phyloP scores from a whole-genome alignment of 371 early-diverging fungal species.

The Smittium culicis region DNA sequence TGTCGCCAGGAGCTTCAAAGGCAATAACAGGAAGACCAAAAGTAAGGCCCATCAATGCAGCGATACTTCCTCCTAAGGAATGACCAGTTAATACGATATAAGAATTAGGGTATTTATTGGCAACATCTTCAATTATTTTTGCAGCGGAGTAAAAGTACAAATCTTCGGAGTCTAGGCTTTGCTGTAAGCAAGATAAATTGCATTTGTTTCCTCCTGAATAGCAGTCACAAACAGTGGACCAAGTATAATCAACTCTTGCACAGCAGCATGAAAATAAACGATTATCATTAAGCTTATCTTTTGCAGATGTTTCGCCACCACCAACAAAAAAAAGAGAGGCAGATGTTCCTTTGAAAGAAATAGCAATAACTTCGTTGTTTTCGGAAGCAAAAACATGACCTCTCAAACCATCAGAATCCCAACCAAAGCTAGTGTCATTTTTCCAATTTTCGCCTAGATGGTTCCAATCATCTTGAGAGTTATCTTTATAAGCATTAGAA shows the following conservation, averaged over 20 bases:
- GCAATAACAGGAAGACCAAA: constrained; percentile 75
- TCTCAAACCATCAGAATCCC: constrained; percentile 68
- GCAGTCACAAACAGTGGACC: constrained; percentile 78
- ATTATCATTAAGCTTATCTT: constrained; percentile 74
- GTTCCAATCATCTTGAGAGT: constrained; percentile 51
- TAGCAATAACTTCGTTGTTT: constrained; percentile 48
- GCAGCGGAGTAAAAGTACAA: constrained; percentile 72
- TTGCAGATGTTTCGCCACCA: constrained; percentile 51
- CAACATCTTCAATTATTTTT: constrained; percentile 46
- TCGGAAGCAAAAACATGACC: constrained; percentile 74
- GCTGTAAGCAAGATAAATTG: constrained; percentile 46
- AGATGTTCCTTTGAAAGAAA: constrained; percentile 85
- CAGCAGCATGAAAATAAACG: constrained; percentile 94
- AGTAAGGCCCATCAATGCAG: constrained; percentile 65
- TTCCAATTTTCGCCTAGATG: constrained; percentile 57
- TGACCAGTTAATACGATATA: constrained; percentile 85
- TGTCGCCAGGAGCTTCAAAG: constrained; percentile 81
- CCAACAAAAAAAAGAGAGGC: constrained; percentile 57
- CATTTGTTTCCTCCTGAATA: constrained; percentile 40
- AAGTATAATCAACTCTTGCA: constrained; percentile 67
- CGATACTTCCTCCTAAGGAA: constrained; percentile 80
- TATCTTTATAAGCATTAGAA: constrained; percentile 52
- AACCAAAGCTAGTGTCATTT: constrained; percentile 64
- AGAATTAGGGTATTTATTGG: constrained; percentile 46
- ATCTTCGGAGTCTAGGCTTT: constrained; percentile 38